Conservation (phyloP, 495 filamentous ascomycete genomes). For the Daldinia grandis region DNA sequence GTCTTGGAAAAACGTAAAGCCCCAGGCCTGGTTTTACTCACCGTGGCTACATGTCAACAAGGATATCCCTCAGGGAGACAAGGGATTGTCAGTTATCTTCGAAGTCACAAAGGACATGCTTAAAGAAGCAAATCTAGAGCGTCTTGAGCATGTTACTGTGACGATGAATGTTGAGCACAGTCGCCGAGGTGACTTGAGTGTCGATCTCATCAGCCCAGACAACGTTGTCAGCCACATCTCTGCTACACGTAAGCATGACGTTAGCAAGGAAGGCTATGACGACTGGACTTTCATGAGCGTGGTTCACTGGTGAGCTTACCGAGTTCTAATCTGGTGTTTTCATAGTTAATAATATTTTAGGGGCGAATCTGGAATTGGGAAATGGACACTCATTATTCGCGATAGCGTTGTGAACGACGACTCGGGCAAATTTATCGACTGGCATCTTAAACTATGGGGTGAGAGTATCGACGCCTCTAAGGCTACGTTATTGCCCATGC, state of each 20-base stretch:
- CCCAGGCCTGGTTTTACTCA: conserved; percentile 94
- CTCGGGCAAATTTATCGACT: conserved; percentile 83
- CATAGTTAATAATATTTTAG: conserved; percentile 54
- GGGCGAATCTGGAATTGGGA: conserved; percentile 88
- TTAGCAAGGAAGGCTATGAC: conserved; percentile 72
- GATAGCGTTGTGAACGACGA: conserved; percentile 81
- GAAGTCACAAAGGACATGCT: conserved; percentile 80
- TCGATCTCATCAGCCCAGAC: conserved; percentile 86
- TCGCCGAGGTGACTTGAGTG: conserved; percentile 88
- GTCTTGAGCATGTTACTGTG: conserved; percentile 92
- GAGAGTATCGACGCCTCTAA: conserved; percentile 78
- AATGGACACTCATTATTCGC: conserved; percentile 90
- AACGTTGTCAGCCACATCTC: conserved; percentile 86
- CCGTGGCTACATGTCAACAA: conserved; percentile 92
- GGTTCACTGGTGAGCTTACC: conserved; percentile 80
- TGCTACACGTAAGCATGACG: conserved; percentile 72
- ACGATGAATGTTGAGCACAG: conserved; percentile 95
- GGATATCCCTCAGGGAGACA: conserved; percentile 83
- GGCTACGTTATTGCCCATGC: conserved; percentile 79
- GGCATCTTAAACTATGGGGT: conserved; percentile 95
- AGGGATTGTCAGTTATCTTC: conserved; percentile 80
- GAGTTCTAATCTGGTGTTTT: neutral
- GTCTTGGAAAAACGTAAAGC: conserved; percentile 87
- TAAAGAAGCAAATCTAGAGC: conserved; percentile 80
- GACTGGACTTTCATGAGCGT: conserved; percentile 99